Base-by-base conservation (phyloP, 148 eudicot genomes). In the Rhododendron simsii region DNA sequence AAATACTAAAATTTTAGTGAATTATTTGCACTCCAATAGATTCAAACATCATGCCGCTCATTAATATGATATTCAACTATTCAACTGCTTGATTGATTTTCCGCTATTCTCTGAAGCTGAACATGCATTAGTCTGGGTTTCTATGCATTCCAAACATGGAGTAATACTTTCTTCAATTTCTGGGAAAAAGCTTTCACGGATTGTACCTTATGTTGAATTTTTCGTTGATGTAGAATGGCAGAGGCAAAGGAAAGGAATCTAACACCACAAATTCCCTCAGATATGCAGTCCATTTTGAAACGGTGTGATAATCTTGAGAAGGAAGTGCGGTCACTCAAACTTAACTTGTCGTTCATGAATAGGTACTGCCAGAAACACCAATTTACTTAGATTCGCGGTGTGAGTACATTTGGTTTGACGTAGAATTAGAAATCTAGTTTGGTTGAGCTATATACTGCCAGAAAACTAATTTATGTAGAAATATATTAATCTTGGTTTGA, bases 281-380 rank as follows among this genome's bases (percentile, higher is more conserved):
- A 92, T 53, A 89, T 89, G 92, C 92, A 90, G 81, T 90, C 92
- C 28, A 61, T 92, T 41, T 35, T 90, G 61, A 92, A 90, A 84
- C 84, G 94, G 51, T 92, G 94, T 48, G 94, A 92, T 35, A 92
- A 90, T 84, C 94, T 92, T 73, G 94, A 92, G 87, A 92, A 92
- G 87, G 94, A 92, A 92, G 94, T 91, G 48, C 89, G 94, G 28
- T 92, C 94, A 13, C 92, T 92, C 67, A 92, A 92, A 86, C 94
- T 92, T 14, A 92, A 92, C 87, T 84, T 92, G 85, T 59, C 94
- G 79, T 92, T 92, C 85, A 92, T 92, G 94, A 92, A 92, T 80
- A 90, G 92, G 92, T 92, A 84, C 84, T 69, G 37, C 41, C 30
- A 11, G 65, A 65, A 65, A 50, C 53, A 61, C 79, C 41, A 39